These are phyloP conservation scores for Microsporum audouinii DNA, from an alignment of 2,329 filamentous ascomycete genomes.

Conservation along the genomic window DNA sequence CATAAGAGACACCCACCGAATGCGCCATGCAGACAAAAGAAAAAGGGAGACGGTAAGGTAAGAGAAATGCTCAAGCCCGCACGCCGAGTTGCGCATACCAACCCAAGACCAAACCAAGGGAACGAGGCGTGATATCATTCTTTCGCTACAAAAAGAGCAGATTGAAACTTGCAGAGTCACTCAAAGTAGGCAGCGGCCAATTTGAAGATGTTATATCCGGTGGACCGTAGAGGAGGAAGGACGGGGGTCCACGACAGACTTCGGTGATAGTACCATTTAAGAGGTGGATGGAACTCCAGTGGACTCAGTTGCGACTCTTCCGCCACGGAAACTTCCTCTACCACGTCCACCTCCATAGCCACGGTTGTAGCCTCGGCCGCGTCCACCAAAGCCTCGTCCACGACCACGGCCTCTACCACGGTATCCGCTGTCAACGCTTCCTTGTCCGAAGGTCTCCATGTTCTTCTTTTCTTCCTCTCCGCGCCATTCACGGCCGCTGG, in stretches of 20 bases:
- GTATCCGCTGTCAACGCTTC: constrained; percentile 79
- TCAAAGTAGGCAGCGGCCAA: neutral
- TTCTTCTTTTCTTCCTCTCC: constrained; percentile 90
- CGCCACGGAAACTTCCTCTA: constrained; percentile 36
- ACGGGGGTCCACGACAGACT: neutral
- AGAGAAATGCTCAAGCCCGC: constrained; percentile 1
- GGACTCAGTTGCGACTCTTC: constrained; percentile 27
- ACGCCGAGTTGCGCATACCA: neutral
- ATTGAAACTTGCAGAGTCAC: neutral
- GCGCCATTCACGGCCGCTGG: constrained; percentile 78
- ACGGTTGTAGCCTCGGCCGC: constrained; percentile 38
- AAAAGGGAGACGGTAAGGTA: neutral
- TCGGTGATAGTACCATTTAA: neutral
- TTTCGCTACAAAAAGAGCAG: constrained; percentile 3
- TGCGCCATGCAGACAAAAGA: constrained; percentile 6
- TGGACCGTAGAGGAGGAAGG: neutral
- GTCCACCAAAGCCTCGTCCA: constrained; percentile 44
- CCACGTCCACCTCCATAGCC: constrained; percentile 36
- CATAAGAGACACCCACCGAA: constrained; percentile 4
- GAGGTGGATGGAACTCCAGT: constrained; percentile 26
- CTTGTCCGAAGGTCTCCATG: constrained; percentile 94
- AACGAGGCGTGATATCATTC: neutral
- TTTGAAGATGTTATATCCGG: neutral
- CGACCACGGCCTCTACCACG: constrained; percentile 69
- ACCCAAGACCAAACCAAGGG: constrained; percentile 3